Evolutionary conservation across 2,329 filamentous ascomycete genomes (phyloP), one percentile per base, ranked within the genome.

Genomic region (Aphanoascus verrucosus): DNA sequence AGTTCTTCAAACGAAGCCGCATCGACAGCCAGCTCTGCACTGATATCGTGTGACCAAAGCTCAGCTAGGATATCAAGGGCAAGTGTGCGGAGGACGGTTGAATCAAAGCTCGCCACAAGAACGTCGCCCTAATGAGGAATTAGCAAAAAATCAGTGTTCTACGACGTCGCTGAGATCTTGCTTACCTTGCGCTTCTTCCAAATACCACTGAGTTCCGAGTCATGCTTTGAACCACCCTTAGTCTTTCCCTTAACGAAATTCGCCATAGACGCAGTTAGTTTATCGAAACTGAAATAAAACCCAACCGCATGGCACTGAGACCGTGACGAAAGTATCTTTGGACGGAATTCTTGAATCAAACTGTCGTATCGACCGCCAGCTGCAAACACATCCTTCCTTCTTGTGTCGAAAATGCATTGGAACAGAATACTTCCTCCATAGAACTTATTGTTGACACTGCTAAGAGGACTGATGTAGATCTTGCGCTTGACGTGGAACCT

Each of bases 361-460:
- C 82, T 82, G 66, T 98, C 94, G 65, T 98, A 98, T 47, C 93
- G 82, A 1, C 93, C 93, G 49, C 94, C 93, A 32, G 90, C 93
- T 5, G 91, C 93, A 63, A 97, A 88, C 0, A 97, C 87, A 60
- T 93, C 85, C 61, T 75, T 74, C 56, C 80, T 83, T 57, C 84
- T 80, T 65, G 88, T 94, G 65, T 97, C 91, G 58, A 90, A 88
- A 1, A 96, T 72, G 63, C 89, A 96, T 57, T 94, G 87, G 65
- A 98, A 97, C 42, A 97, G 74, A 28, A 97, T 76, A 6, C 90
- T 90, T 0, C 86, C 85, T 15, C 80, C 75, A 67, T 93, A 98
- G 65, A 97, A 96, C 54, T 84, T 86, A 64, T 96, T 90, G 63
- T 94, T 94, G 63, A 94, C 80, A 67, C 87, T 94, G 64, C 84